A percentile compares a stretch with the other conserved stretches of the same genome.
Conservation (phyloP, 2,329 filamentous ascomycete species). For the Huntiella decipiens region DNA sequence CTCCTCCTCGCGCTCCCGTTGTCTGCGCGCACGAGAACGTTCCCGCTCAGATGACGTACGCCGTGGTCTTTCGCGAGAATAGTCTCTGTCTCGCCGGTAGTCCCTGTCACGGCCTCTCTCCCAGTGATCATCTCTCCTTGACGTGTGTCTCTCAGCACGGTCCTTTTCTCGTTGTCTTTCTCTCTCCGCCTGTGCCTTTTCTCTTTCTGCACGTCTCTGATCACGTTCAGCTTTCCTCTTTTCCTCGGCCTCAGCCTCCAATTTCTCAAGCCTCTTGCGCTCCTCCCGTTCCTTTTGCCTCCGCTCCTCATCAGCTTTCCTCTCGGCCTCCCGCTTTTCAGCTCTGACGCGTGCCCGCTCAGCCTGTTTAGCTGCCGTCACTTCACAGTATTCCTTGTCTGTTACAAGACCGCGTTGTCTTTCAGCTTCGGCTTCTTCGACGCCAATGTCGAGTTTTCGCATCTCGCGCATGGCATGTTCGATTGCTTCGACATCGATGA, state of each 20-base stretch:
- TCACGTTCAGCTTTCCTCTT: slow-evolving; percentile 32
- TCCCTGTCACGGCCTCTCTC: slow-evolving; percentile 5
- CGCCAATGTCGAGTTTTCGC: slow-evolving; percentile 47
- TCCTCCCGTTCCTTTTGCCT: slow-evolving; percentile 37
- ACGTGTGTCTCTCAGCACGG: slow-evolving; percentile 18
- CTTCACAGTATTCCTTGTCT: slow-evolving; percentile 53
- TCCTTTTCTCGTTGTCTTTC: slow-evolving; percentile 24
- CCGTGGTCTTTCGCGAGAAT: slow-evolving; percentile 9
- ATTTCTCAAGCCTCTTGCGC: slow-evolving; percentile 30
- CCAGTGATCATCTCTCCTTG: slow-evolving; percentile 13
- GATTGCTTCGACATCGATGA: slow-evolving; percentile 50
- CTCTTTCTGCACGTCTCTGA: slow-evolving; percentile 28
- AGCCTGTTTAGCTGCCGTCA: slow-evolving; percentile 39
- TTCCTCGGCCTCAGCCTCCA: slow-evolving; percentile 29
- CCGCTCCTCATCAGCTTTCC: slow-evolving; percentile 43
- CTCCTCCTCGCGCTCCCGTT: slow-evolving; percentile 20
- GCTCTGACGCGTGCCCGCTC: slow-evolving; percentile 43
- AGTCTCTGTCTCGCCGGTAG: slow-evolving; percentile 11
- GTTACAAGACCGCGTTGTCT: slow-evolving; percentile 46
- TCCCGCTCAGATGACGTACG: slow-evolving; percentile 10
- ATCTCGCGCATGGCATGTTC: slow-evolving; percentile 51
- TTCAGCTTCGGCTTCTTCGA: slow-evolving; percentile 48
- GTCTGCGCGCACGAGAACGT: slow-evolving; percentile 16
- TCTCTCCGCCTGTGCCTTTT: slow-evolving; percentile 37
- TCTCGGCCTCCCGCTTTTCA: slow-evolving; percentile 38